Conservation (phyloP, 805 yeast species). For the Yarrowia sp. region DNA sequence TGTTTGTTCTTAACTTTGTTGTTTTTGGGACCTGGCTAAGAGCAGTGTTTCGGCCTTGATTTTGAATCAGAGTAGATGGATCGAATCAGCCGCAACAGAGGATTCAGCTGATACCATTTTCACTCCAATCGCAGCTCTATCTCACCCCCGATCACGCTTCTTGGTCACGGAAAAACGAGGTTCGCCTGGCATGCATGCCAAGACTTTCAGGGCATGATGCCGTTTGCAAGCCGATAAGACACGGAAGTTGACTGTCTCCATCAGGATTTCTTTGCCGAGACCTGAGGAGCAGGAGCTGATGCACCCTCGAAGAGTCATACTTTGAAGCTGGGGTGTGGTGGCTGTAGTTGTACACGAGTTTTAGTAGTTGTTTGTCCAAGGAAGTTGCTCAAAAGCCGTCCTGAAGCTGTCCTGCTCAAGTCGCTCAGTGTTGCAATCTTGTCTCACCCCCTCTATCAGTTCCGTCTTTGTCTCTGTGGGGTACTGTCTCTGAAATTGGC, state of each 20-base stretch:
- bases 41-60: neutral
- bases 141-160: neutral
- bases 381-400: too few relatives aligned
- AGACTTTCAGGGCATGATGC: conserved; percentile 28
- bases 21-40: neutral
- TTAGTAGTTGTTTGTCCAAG: too few relatives aligned
- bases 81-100: too few relatives aligned
- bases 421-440: too few relatives aligned
- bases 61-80: neutral
- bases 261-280: conserved; percentile 16
- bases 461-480: conserved; percentile 18
- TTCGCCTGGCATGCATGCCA: neutral
- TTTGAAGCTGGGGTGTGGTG: neutral
- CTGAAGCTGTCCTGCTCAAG: too few relatives aligned
- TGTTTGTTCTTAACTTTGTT: neutral
- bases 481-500: neutral
- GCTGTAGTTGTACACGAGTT: too few relatives aligned
- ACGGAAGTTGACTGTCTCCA: neutral
- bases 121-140: neutral
- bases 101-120: neutral
- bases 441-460: neutral
- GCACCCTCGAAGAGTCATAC: conserved; percentile 1
- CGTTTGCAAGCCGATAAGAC: conserved; percentile 25
- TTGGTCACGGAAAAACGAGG: neutral
- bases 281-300: neutral